phyloP scores from a whole-genome alignment of 2,329 filamentous ascomycete genomes.

The Phyllosticta citrichinensis region DNA sequence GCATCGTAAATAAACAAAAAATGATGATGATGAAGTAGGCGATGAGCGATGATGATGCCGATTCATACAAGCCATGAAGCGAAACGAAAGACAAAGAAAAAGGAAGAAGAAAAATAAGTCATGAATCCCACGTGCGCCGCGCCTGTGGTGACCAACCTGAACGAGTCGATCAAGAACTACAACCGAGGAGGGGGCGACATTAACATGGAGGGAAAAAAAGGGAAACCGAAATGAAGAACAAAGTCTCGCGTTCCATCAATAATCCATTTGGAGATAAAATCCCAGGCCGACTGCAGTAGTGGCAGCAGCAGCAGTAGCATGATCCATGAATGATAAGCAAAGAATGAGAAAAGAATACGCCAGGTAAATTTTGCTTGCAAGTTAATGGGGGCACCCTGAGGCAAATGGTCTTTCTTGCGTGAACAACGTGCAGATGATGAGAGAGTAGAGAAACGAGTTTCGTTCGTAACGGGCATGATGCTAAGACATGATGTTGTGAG shows the following conservation, averaged over 20 bases:
- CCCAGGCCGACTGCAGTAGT: not conserved
- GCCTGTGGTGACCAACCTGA: too few species aligned
- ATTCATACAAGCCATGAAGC: not conserved
- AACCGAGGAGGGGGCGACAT: not conserved
- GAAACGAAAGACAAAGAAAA: not conserved
- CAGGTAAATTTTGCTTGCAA: not conserved
- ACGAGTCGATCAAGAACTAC: too few species aligned
- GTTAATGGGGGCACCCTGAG: conserved; percentile 10
- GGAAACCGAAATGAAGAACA: conserved; percentile 5
- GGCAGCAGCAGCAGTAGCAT: not conserved
- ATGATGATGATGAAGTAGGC: not conserved
- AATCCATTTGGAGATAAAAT: not conserved
- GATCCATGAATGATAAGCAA: not conserved
- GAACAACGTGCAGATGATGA: not conserved
- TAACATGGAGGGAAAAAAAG: not conserved
- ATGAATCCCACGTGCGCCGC: not conserved
- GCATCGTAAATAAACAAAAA: not conserved
- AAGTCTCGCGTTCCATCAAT: not conserved
- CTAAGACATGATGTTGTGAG: conserved; percentile 1
- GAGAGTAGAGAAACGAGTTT: not conserved
- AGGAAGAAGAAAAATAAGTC: not conserved
- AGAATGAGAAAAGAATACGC: conserved; percentile 4
- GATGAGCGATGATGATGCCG: not conserved
- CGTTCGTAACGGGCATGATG: conserved; percentile 10
- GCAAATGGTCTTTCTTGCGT: conserved; percentile 10